phyloP scores from a whole-genome alignment of 2,329 filamentous ascomycete species.

The Xylariomycetidae sp. region DNA sequence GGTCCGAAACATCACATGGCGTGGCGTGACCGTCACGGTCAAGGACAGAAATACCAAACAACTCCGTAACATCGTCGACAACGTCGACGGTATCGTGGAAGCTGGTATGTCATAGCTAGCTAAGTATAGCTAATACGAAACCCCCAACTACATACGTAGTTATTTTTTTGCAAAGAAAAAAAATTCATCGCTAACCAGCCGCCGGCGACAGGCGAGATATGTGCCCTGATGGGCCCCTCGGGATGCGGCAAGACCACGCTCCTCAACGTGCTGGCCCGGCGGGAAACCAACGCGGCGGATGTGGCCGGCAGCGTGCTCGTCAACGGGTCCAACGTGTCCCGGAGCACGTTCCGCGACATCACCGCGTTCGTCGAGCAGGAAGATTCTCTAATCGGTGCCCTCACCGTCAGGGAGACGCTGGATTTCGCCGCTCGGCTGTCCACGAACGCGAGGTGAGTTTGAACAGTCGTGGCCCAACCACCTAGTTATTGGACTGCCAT shows the following conservation, averaged over 20 bases:
- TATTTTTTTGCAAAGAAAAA: too few species aligned
- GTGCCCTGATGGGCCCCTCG: slow-evolving; percentile 77
- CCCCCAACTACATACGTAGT: too few species aligned
- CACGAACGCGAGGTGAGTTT: slow-evolving; percentile 46
- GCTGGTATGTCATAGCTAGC: slow-evolving; percentile 51
- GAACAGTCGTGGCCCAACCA: too few species aligned
- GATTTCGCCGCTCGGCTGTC: slow-evolving; percentile 68
- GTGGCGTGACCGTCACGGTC: slow-evolving; percentile 62
- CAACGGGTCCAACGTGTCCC: slow-evolving; percentile 55
- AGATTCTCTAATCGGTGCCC: slow-evolving; percentile 74
- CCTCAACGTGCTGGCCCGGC: slow-evolving; percentile 71
- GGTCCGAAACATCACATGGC: slow-evolving; percentile 63
- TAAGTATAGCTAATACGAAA: too few species aligned
- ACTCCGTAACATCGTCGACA: slow-evolving; percentile 57
- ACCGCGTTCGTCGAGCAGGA: slow-evolving; percentile 84
- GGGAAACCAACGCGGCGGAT: slow-evolving; percentile 47
- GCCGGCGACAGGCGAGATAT: slow-evolving; percentile 60
- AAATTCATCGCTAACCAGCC: too few species aligned
- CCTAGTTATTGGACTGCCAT: too few species aligned
- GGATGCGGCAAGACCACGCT: slow-evolving; percentile 78
- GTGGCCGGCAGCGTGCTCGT: slow-evolving; percentile 52
- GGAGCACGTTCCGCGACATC: slow-evolving; percentile 56
- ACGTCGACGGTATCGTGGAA: slow-evolving; percentile 59
- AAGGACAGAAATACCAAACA: slow-evolving; percentile 65
- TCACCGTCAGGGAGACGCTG: slow-evolving; percentile 77